These are phyloP conservation scores for Medakamo hakoo DNA, from an alignment of 139 green algal genomes.

Conservation along the genomic window DNA sequence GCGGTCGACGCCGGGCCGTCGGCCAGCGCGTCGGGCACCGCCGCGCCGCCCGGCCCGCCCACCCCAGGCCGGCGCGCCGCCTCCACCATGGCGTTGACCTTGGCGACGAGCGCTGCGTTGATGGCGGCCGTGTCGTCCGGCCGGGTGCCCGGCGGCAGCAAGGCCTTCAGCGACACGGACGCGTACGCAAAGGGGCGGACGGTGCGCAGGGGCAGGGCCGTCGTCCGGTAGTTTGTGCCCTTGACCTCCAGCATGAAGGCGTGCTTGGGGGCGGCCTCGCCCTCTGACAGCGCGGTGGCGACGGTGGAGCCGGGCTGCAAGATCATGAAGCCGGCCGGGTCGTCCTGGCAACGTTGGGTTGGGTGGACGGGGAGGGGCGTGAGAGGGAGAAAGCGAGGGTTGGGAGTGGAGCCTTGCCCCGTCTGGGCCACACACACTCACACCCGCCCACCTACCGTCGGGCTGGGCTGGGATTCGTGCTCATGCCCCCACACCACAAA, in stretches of 20 bases:
- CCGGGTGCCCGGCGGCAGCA: too few species aligned
- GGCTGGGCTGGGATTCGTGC: conserved; percentile 79
- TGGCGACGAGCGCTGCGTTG: neutral
- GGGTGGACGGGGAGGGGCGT: neutral
- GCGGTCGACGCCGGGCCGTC: neutral
- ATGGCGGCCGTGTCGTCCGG: too few species aligned
- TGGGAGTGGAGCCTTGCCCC: conserved; percentile 21
- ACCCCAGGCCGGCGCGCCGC: conserved; percentile 54
- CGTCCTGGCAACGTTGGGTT: neutral
- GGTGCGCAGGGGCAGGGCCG: conserved; percentile 51
- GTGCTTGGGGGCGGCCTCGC: conserved; percentile 81
- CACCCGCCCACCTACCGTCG: neutral
- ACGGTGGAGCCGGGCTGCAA: conserved; percentile 85
- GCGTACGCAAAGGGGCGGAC: conserved; percentile 70
- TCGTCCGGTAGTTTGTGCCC: conserved; percentile 29
- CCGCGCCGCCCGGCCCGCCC: conserved; percentile 29
- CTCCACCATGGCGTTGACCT: neutral
- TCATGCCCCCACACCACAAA: conserved; percentile 96
- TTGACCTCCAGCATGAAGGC: conserved; percentile 71
- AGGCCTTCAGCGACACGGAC: conserved; percentile 28
- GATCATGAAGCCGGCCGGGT: conserved; percentile 19
- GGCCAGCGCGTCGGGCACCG: neutral
- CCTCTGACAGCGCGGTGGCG: conserved; percentile 39
- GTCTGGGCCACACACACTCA: neutral
- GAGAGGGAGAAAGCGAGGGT: neutral